Evolutionary conservation across 345 rosid species (phyloP), one percentile per base, ranked within the genome.

Genomic region (Angophora floribunda): DNA sequence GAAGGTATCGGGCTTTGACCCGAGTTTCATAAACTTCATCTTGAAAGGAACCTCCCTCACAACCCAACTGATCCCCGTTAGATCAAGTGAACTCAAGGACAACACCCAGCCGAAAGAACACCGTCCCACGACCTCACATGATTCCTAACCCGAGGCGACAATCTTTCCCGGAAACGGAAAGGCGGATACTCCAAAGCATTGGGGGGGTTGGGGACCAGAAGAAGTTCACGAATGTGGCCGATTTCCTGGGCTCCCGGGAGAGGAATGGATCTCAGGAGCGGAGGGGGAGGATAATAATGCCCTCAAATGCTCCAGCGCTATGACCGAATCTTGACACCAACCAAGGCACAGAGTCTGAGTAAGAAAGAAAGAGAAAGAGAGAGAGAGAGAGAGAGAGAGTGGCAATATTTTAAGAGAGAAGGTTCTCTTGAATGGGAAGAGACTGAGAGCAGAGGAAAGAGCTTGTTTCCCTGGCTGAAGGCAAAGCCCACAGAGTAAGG

Each of bases 21-120:
- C 98, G 85, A 97, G 95, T 89, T 97, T 97, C 99, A 97, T 97
- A 79, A 97, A 97, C 98, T 96, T 97, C 99, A 97, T 97, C 89
- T 93, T 94, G 87, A 55, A 87, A 53, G 50, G 75, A 67, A 53
- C 65, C 89, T 88, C 59, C 89, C 65, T 41, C 87, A 36, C 89
- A 26, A 87, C 91, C 91, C 88, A 80, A 87, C 52, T 36, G 82
- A 89, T 87, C 79, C 79, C 88, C 89, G 67, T 75, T 45, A 70
- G 88, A 89, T 87, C 92, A 86, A 89, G 89, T 36, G 36, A 88
- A 63, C 88, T 87, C 49, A 57, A 86, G 80, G 87, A 86, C 89
- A 49, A 84, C 82, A 87, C 91, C 89, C 41, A 86, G 92, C 63
- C n/a, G 28, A 41, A 41, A 59, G 36, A 36, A 80, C 89, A 91